Evolutionary conservation across 805 yeast genomes (phyloP).

Genomic region (Saitoella complicata): DNA sequence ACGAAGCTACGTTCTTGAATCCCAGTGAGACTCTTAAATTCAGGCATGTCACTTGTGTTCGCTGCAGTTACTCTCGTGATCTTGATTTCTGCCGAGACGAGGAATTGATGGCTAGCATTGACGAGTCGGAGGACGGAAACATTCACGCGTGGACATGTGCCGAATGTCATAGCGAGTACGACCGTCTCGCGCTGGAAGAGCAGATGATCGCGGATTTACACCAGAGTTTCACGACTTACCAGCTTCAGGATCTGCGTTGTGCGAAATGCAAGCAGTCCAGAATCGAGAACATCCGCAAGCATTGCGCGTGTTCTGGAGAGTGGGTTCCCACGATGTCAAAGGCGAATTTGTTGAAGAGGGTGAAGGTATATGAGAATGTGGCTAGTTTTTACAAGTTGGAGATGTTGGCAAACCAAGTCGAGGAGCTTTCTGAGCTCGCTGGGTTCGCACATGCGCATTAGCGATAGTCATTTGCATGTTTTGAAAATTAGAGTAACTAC

Average conservation of each 20-base stretch:
- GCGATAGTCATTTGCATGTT: no score
- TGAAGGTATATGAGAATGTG: conserved; percentile 39
- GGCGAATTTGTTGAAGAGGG: conserved; percentile 28
- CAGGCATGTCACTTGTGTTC: conserved; percentile 57
- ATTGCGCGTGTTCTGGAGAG: conserved; percentile 77
- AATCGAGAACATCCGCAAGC: conserved; percentile 49
- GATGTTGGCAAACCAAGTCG: conserved; percentile 17
- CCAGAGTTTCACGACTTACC: conserved; percentile 39
- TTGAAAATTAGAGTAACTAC: no score
- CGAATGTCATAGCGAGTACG: conserved; percentile 47
- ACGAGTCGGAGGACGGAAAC: conserved; percentile 9
- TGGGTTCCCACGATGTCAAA: conserved; percentile 49
- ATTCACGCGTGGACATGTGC: conserved; percentile 41
- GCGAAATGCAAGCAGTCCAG: conserved; percentile 54
- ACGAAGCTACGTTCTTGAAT: conserved; percentile 51
- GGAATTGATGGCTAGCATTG: conserved; percentile 18
- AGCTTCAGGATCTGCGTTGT: conserved; percentile 71
- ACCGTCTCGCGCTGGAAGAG: conserved; percentile 63
- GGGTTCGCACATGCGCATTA: no score
- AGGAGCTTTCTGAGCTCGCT: no score
- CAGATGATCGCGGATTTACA: conserved; percentile 49
- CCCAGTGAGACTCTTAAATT: conserved; percentile 59
- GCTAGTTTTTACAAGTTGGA: conserved; percentile 45
- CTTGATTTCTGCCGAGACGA: conserved; percentile 69
- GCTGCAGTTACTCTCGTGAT: conserved; percentile 59